Evolutionary conservation across 805 yeast species (phyloP).

Genomic region (Yarrowia sp.): DNA sequence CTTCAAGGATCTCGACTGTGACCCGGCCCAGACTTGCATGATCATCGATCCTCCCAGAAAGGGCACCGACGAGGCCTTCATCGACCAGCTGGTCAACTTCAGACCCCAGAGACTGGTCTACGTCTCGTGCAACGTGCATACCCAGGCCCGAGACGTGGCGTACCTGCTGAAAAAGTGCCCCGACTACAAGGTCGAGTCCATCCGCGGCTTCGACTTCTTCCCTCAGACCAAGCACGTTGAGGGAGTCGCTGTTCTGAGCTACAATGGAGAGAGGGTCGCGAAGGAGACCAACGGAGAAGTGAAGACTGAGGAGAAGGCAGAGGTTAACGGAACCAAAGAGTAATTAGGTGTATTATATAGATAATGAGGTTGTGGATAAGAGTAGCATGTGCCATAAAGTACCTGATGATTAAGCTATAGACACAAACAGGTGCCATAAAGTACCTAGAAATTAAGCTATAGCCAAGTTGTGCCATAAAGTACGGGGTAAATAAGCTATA

Average conservation of each 20-base stretch:
- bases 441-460: too few relatives aligned
- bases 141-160: conserved; percentile 93
- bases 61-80: conserved; percentile 89
- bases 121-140: conserved; percentile 95
- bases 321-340: background rate
- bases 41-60: conserved; percentile 97
- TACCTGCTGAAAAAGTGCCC: conserved; percentile 72
- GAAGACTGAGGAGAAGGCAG: background rate
- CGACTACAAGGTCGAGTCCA: conserved; percentile 74
- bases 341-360: background rate
- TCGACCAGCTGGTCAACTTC: conserved; percentile 83
- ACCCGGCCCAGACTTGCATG: conserved; percentile 79
- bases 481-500: too few relatives aligned
- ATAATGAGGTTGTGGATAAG: background rate
- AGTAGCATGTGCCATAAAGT: too few relatives aligned
- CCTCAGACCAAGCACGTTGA: conserved; percentile 95
- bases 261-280: conserved; percentile 1
- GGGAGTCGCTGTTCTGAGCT: conserved; percentile 73
- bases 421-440: too few relatives aligned
- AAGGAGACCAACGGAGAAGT: background rate
- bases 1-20: conserved; percentile 69
- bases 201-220: conserved; percentile 95
- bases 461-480: too few relatives aligned
- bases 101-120: conserved; percentile 89
- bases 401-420: too few relatives aligned